Conservation (phyloP, 2,329 filamentous ascomycete genomes). For the Pseudogymnoascus sp. region DNA sequence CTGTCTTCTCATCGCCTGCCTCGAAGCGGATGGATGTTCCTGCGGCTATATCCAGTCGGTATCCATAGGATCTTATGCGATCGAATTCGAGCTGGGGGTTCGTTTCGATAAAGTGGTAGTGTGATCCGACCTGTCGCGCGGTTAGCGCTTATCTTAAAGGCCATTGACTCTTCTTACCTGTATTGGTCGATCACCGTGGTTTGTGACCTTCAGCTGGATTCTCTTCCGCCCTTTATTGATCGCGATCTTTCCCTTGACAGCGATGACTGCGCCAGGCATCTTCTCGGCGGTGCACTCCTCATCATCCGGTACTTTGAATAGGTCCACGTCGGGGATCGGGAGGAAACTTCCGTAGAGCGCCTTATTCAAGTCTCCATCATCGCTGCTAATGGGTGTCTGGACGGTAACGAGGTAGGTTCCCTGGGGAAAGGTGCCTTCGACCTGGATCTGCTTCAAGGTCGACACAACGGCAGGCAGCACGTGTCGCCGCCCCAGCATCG, state of each 20-base stretch:
- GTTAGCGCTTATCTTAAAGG: not conserved
- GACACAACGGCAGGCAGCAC: conserved; percentile 74
- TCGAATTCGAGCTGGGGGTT: conserved; percentile 88
- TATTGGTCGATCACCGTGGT: conserved; percentile 79
- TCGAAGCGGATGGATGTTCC: conserved; percentile 92
- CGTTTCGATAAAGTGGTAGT: conserved; percentile 95
- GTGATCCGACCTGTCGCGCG: conserved; percentile 62
- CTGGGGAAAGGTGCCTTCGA: conserved; percentile 85
- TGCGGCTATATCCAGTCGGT: conserved; percentile 78
- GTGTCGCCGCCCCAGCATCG: conserved; percentile 88
- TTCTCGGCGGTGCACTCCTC: conserved; percentile 57
- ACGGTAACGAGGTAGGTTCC: conserved; percentile 94
- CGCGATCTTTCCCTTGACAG: conserved; percentile 57
- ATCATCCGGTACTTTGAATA: conserved; percentile 58
- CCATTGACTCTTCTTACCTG: conserved; percentile 47
- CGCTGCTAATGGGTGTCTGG: conserved; percentile 75
- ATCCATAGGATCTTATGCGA: conserved; percentile 72
- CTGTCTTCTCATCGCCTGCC: conserved; percentile 84
- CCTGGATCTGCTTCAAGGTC: conserved; percentile 76
- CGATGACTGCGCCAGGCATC: conserved; percentile 72
- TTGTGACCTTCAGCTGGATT: conserved; percentile 68
- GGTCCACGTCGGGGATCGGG: conserved; percentile 59
- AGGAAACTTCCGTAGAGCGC: conserved; percentile 89
- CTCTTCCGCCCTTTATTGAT: conserved; percentile 69
- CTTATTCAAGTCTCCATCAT: conserved; percentile 78